These are phyloP conservation scores for Ceratocystis variospora DNA, from an alignment of 2,329 filamentous ascomycete genomes.

Conservation along the genomic window DNA sequence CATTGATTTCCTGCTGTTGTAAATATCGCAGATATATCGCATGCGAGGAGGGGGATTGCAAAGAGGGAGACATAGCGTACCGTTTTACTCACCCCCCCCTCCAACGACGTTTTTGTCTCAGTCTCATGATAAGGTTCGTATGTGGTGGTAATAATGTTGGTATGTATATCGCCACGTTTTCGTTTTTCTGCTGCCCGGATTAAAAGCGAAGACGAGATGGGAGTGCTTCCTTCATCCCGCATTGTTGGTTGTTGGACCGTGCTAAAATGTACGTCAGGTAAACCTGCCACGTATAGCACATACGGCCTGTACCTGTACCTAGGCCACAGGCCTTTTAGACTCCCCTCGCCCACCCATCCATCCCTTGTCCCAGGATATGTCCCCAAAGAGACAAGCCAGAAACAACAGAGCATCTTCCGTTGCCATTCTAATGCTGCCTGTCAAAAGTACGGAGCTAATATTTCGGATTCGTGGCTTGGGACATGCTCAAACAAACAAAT, in stretches of 20 bases:
- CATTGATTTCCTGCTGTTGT: neutral
- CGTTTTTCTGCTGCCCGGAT: neutral
- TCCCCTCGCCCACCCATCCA: neutral
- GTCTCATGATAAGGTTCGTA: neutral
- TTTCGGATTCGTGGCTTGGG: neutral
- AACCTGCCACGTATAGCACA: neutral
- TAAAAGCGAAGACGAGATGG: neutral
- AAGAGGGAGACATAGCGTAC: neutral
- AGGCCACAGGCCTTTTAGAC: too few relatives aligned
- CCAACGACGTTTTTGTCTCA: neutral
- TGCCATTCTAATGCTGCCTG: neutral
- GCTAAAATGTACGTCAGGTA: neutral
- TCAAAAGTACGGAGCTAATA: neutral
- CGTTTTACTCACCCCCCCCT: neutral
- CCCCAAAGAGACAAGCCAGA: neutral
- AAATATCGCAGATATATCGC: neutral
- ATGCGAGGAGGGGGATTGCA: neutral
- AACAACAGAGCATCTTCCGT: too few relatives aligned
- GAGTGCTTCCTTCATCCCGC: neutral
- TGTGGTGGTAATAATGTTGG: neutral
- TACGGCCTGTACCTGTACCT: neutral
- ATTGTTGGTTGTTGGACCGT: neutral
- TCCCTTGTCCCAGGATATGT: neutral
- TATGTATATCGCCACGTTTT: constrained; percentile 5
- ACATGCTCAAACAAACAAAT: neutral